A percentile compares a stretch with the other conserved stretches of the same genome.
phyloP scores from a whole-genome alignment of 768 basidiomycete genomes.

The Tricholoma matsutake region DNA sequence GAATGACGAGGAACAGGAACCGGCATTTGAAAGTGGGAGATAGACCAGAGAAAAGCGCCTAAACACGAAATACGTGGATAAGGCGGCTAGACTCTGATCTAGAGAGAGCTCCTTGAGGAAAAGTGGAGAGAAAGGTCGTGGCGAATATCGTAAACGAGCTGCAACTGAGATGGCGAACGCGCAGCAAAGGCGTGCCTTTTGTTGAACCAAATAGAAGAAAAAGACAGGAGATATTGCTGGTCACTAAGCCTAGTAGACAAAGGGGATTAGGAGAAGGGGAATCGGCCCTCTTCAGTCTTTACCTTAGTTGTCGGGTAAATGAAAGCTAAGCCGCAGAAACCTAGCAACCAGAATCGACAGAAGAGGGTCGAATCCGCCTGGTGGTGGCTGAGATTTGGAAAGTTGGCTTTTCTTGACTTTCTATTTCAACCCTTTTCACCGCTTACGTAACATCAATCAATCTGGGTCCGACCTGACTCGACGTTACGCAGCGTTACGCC shows the following conservation, averaged over 20 bases:
- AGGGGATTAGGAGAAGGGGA: conserved; percentile 21
- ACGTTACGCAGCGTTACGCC: no score
- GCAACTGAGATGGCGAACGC: conserved; percentile 64
- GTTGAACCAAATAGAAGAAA: conserved; percentile 28
- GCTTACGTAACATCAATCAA: conserved; percentile 14
- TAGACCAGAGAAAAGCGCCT: conserved; percentile 42
- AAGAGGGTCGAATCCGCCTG: conserved; percentile 50
- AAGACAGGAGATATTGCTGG: conserved; percentile 30
- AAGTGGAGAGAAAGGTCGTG: conserved; percentile 56
- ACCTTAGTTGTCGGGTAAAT: conserved; percentile 34
- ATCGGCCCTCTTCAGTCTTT: conserved; percentile 43
- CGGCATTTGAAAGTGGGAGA: conserved; percentile 67
- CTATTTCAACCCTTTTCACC: conserved; percentile 15
- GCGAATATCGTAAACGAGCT: conserved; percentile 57
- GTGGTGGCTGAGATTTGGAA: conserved; percentile 30
- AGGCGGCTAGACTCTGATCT: conserved; percentile 42
- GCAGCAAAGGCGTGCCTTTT: conserved; percentile 94
- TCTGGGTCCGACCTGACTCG: conserved; percentile 4
- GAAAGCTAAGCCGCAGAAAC: conserved; percentile 32
- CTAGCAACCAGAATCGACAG: conserved; percentile 48
- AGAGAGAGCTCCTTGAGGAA: conserved; percentile 37
- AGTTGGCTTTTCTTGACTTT: conserved; percentile 11
- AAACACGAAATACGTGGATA: conserved; percentile 40
- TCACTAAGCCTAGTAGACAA: conserved; percentile 29
- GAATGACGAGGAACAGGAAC: conserved; percentile 71